Percentiles rank a stretch among this genome's conserved stretches.
Evolutionary conservation across 2,329 filamentous ascomycete genomes (phyloP).

Genomic region (Epichloe amarillans): DNA sequence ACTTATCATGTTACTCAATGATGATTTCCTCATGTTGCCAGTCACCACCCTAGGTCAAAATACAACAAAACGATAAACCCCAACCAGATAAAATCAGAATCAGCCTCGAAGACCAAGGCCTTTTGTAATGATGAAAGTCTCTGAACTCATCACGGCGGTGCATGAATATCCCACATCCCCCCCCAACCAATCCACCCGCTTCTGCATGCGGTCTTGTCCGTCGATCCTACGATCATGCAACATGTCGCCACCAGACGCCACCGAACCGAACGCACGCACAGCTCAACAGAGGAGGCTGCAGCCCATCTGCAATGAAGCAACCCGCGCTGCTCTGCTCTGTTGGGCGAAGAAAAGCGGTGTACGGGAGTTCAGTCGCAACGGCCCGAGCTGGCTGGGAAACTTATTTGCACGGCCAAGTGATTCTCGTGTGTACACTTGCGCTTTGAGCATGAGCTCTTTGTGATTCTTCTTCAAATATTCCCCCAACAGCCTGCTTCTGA

Average conservation of each 20-base stretch:
- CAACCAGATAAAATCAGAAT: not conserved
- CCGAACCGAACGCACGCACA: not conserved
- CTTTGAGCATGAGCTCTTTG: not conserved
- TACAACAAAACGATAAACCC: not conserved
- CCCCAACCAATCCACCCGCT: not conserved
- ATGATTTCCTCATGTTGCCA: too few relatives aligned
- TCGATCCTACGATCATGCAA: not conserved
- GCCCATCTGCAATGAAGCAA: not conserved
- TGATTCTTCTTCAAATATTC: too few relatives aligned
- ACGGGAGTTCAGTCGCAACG: not conserved
- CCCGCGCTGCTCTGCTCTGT: too few relatives aligned
- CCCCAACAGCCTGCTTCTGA: not conserved
- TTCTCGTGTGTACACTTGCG: too few relatives aligned
- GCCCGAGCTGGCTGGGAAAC: not conserved
- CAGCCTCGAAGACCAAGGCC: not conserved
- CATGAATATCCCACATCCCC: not conserved
- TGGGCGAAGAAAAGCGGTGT: slow-evolving; percentile 1
- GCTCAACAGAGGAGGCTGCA: not conserved
- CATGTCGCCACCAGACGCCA: not conserved
- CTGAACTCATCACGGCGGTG: not conserved
- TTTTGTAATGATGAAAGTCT: not conserved
- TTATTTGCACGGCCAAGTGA: not conserved
- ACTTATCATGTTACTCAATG: too few relatives aligned
- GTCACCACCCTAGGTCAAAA: too few relatives aligned
- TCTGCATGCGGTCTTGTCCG: not conserved